Evolutionary conservation across 2,329 filamentous ascomycete genomes (phyloP), one percentile per base, ranked within the genome.

Genomic region (Aspergillus fijiensis): DNA sequence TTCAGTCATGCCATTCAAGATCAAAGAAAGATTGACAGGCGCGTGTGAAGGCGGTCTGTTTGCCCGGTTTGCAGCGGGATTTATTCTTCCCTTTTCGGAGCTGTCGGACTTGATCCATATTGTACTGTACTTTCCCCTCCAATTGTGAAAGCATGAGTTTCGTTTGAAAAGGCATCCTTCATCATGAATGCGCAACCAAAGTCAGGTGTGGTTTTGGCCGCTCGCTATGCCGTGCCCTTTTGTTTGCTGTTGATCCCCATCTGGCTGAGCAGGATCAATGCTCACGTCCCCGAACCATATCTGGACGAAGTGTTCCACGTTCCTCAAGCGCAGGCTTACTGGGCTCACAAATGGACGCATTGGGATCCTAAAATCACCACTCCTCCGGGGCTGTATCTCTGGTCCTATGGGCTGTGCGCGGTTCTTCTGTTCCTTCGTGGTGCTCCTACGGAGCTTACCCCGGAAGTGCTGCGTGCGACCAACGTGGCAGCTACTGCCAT

Each of bases 281-380:
- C 72, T 42, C 69, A 74, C 53, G 82, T 87, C 49, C 80, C 81
- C 50, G 80, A 83, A 55, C 84, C 86, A 31, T 88, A 88, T 71
- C 81, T 88, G 21, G 80, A 82, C 62, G 80, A 82, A 64, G 77
- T 77, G 14, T 82, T 82, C 67, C 80, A 99, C 74, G 88, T 97
- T 23, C 91, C 92, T 0, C 95, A 99, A 77, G 92, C 92, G 0
- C 91, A 96, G 69, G 86, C 85, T 31, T 99, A 96, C 75, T 97
- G 93, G 74, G 74, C 84, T 47, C 88, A 89, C 11, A 84, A 84
- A 57, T 96, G 89, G 79, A 73, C 76, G 12, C 82, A 91, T 58
- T 99, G 95, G 95, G 93, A 99, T 76, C 89, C 94, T 61, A 99
- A 98, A 74, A 95, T 99, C 72, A 99, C 95, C 0, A 99, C 95